Evolutionary conservation across 305 asterid genomes (phyloP), one percentile per base, ranked within the genome.

Genomic region (Fraxinus floribunda): DNA sequence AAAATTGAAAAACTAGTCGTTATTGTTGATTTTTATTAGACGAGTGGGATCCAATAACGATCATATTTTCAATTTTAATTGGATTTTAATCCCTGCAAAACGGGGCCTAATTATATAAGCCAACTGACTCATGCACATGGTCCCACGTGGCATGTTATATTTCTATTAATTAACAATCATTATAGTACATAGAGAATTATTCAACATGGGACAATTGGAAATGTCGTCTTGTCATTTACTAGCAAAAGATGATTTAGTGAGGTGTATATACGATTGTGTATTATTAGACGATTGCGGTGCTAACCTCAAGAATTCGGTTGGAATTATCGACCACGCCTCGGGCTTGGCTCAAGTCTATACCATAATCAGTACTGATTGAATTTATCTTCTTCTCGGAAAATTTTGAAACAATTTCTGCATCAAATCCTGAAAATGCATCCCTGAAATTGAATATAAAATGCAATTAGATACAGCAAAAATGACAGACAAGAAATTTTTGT

Each of bases 301-400:
- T 32, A 73, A 89, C 96, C 97, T 93, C 95, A 60, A 93, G 83
- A 78, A 92, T 90, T 84, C 91, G 81, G 39, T 79, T 89, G 11
- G 97, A 88, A 44, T 94, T 94, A 92, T 94, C 97, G 9, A 92
- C 94, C 38, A 88, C 91, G 62, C 97, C 98, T 75, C 98, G 85
- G 49, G 91, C 88, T 5, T 85, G 90, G 90, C 91, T 89, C 84
- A 89, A 11, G 36, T 89, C 93, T 62, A 93, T 88, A 30, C 91
- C 86, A 75, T 84, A 92, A 22, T 89, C 88, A 10, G 78, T 64
- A 41, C 91, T 87, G 18, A 91, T 86, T 32, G 86, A 66, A 20
- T 5, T 85, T 46, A 94, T 92, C 90, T 87, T 94, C 90, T 92
- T 94, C 57, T 91, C 98, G 2, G 90, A 83, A 64, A 80, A 92